Evolutionary conservation across 140 eudicot genomes (phyloP), one percentile per base, ranked within the genome.

Genomic region (Ambrosia hybrid): DNA sequence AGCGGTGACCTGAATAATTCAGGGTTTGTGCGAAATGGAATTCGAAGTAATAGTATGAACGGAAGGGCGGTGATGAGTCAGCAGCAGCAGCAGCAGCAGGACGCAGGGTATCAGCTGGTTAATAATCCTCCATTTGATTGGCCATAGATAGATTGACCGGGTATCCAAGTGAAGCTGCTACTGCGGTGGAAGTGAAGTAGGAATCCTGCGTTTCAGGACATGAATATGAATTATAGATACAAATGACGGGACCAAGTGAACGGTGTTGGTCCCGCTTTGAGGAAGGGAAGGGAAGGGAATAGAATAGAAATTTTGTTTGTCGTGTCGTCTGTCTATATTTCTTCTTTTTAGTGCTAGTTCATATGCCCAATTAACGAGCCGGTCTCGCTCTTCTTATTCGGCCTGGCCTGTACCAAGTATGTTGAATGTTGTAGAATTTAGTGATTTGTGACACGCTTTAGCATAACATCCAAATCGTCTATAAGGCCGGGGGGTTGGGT

Each of bases 51-150:
- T 80, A 85, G 76, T 71, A 91, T 84, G 91, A 91, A 86, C 38
- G 91, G 88, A 5, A 80, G 83, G 26, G 26, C 26, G 26, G 26
- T 21, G 26, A 21, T 21, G 26, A 21, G 26, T 21, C 26, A 21
- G 26, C 26, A 21, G 26, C 26, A 21, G 26, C 26, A 21, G 26
- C 26, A 21, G 26, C 26, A 21, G 26, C 26, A 21, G 79, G 95
- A 84, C 62, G 12, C 80, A 71, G 83, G 93, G 51, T 82, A 83
- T 70, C 88, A 88, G 59, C 75, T 88, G 85, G 83, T 84, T 57
- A 78, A 76, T 62, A 80, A 85, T 82, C 84, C 89, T n/a, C 95
- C 85, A 45, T 91, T 80, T 81, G 94, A 91, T 78, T 91, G 94
- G 96, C 85, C 89, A 75, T 41, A 41, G 46, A 41, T 41, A 41